These are phyloP conservation scores for Erucastrum elatum DNA, from an alignment of 345 rosid species.

Conservation along the genomic window DNA sequence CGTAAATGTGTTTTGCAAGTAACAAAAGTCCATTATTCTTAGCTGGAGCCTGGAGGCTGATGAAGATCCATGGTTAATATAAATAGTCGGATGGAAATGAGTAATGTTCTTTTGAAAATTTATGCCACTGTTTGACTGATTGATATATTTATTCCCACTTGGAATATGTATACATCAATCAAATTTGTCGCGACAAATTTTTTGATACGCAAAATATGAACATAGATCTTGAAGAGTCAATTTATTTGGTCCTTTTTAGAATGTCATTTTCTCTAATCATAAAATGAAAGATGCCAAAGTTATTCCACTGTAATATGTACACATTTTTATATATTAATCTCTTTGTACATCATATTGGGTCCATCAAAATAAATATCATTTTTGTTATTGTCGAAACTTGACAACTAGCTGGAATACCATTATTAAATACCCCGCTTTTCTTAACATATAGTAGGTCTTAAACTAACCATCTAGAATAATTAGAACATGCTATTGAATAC, in stretches of 20 bases:
- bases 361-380: slow-evolving; percentile 29
- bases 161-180: slow-evolving; percentile 2
- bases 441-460: not conserved
- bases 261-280: slow-evolving; percentile 29
- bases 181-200: slow-evolving; percentile 1
- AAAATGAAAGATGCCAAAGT: slow-evolving; percentile 31
- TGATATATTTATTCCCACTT: not conserved
- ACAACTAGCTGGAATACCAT: slow-evolving; percentile 19
- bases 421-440: not conserved
- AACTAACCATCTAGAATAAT: not conserved
- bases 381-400: slow-evolving; percentile 32
- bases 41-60: not conserved
- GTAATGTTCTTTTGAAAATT: not conserved
- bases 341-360: not conserved
- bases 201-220: not conserved
- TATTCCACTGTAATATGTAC: slow-evolving; percentile 3
- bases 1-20: not conserved
- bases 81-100: not conserved
- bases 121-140: slow-evolving; percentile 7
- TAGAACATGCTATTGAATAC: not conserved
- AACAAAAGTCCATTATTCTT: not conserved
- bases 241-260: slow-evolving; percentile 27
- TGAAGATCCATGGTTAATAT: not conserved
- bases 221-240: slow-evolving; percentile 13
- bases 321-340: not conserved